Percentiles rank a stretch among this genome's conserved stretches.
Evolutionary conservation across 108 stramenopile genomes (phyloP).

Genomic region (Schizochytrium sp.): DNA sequence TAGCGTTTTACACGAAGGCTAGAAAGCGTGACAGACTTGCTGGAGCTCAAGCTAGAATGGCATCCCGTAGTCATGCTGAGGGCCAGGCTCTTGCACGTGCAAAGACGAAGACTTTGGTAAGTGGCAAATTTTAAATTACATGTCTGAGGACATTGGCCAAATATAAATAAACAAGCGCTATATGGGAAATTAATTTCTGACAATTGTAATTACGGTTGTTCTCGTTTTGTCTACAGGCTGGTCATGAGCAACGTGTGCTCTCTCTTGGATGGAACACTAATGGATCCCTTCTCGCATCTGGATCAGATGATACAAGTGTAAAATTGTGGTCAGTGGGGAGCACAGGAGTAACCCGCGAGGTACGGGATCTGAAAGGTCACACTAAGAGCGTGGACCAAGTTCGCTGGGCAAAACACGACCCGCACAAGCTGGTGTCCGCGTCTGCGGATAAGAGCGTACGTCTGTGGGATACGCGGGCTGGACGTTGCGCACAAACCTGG

Average conservation of each 20-base stretch:
- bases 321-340: constrained; percentile 30
- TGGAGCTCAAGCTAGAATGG: no score
- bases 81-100: not conserved
- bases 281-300: constrained; percentile 18
- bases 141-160: not conserved
- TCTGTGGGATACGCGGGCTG: constrained; percentile 35
- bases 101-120: not conserved
- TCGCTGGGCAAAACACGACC: not conserved
- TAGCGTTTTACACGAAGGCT: no score
- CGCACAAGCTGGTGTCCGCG: constrained; percentile 3
- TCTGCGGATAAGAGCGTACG: constrained; percentile 45
- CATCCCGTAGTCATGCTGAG: not conserved
- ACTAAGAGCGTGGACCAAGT: constrained; percentile 1
- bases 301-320: not conserved
- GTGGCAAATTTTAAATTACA: not conserved
- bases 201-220: not conserved
- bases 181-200: not conserved
- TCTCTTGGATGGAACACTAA: not conserved
- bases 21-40: no score
- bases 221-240: not conserved
- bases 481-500: not conserved
- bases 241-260: constrained; percentile 41
- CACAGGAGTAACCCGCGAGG: not conserved
- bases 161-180: not conserved
- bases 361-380: constrained; percentile 56